Evolutionary conservation across 306 rosid genomes (phyloP).

Genomic region (Castanopsis chinensis): DNA sequence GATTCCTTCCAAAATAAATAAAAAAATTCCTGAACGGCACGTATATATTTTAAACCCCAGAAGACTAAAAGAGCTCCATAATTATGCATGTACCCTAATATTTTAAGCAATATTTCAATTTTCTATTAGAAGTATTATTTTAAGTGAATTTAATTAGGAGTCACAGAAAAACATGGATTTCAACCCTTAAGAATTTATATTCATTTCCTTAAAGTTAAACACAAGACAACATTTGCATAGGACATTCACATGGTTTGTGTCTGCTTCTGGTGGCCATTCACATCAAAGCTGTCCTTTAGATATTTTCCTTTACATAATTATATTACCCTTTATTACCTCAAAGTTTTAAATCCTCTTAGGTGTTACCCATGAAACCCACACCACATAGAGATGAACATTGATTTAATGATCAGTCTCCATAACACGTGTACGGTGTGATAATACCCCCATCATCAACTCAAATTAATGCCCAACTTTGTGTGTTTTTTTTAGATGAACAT

Average conservation of each 20-base stretch:
- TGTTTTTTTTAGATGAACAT: too few relatives aligned
- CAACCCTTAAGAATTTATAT: background rate
- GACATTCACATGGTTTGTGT: background rate
- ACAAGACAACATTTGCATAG: background rate
- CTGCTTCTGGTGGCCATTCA: constrained; percentile 18
- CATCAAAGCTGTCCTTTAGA: constrained; percentile 2
- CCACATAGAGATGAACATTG: background rate
- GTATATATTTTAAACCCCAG: too few relatives aligned
- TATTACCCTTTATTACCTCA: too few relatives aligned
- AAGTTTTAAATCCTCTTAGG: background rate
- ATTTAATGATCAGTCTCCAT: background rate
- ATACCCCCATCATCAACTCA: too few relatives aligned
- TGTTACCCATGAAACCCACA: background rate
- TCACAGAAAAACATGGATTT: too few relatives aligned
- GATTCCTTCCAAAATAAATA: too few relatives aligned
- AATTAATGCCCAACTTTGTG: too few relatives aligned
- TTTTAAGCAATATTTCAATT: background rate
- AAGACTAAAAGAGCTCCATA: background rate
- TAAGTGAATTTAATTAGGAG: too few relatives aligned
- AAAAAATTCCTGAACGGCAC: too few relatives aligned
- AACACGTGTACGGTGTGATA: constrained; percentile 17
- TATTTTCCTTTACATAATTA: too few relatives aligned
- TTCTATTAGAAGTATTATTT: too few relatives aligned
- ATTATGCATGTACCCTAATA: background rate
- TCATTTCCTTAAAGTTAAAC: background rate